These are phyloP conservation scores for Trypanosomatidae sp. DNA, from an alignment of 208 protist species.

Conservation along the genomic window DNA sequence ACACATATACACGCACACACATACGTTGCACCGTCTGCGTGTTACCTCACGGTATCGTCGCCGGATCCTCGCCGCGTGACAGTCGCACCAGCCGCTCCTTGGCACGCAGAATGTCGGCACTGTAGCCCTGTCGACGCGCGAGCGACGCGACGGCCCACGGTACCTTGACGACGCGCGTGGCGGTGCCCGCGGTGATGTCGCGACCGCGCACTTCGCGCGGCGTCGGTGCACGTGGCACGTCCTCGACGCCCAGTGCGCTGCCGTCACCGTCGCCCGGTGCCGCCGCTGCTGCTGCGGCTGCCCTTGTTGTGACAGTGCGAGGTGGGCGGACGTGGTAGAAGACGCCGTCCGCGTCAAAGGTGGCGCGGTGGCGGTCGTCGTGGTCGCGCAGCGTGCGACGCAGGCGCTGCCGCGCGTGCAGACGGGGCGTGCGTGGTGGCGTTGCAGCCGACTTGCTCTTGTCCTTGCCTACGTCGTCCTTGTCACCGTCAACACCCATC, in stretches of 20 bases:
- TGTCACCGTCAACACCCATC: neutral
- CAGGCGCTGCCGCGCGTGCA: constrained; percentile 47
- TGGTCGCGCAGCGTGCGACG: constrained; percentile 50
- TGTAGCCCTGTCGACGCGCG: constrained; percentile 51
- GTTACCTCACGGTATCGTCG: constrained; percentile 59
- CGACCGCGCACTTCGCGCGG: constrained; percentile 48
- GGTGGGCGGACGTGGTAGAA: constrained; percentile 69
- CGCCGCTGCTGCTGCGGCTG: constrained; percentile 35
- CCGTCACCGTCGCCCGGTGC: neutral
- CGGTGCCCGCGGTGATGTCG: constrained; percentile 14
- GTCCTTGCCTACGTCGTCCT: neutral
- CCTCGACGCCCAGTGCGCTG: too few relatives aligned
- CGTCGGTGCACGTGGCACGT: constrained; percentile 35
- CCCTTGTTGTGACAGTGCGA: too few relatives aligned
- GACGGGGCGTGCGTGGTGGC: neutral
- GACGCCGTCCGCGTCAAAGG: constrained; percentile 79
- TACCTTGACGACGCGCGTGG: constrained; percentile 63
- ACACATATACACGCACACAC: neutral
- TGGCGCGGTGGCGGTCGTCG: constrained; percentile 60
- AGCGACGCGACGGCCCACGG: constrained; percentile 64
- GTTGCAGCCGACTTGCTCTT: too few relatives aligned
- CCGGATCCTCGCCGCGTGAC: constrained; percentile 72
- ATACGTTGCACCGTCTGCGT: neutral
- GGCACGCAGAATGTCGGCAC: constrained; percentile 54
- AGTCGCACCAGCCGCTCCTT: constrained; percentile 78